Evolutionary conservation across 306 rosid genomes (phyloP), one percentile per base, ranked within the genome.

Genomic region (Begonia masoniana): DNA sequence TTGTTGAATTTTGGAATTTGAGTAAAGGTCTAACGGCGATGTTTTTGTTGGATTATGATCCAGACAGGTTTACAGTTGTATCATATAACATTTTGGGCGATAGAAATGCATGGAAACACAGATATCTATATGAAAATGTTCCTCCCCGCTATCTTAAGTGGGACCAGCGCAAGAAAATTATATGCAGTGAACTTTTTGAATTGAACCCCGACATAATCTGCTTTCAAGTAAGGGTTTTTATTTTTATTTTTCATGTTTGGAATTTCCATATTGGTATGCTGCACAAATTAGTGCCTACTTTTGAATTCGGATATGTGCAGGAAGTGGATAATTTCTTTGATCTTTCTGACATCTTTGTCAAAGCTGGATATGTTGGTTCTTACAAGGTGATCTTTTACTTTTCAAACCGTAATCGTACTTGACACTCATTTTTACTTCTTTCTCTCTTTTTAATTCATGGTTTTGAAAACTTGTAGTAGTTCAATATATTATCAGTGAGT

Each of bases 241-340:
- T 66, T 41, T 21, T 12, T 52, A 6, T 36, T 10, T 31, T 36
- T 15, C 41, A 23, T 36, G 42, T 47, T 43, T 23, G 52, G 16
- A 9, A 13, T 51, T 2, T 50, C 46, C 19, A 16, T 51, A 23
- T 41, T 26, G 49, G 49, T 45, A 11, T 45, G 9, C 49, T n/a
- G 15, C 7, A 45, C 13, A 45, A 55, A 41, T 47, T 42, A 9
- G 45, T 47, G 57, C 60, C 51, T 57, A n/a, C 17, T 5, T 47
- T 57, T 24, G 14, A 15, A 55, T 12, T 52, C 54, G 60, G 51
- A 36, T 57, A 10, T 55, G 47, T 4, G 12, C 67, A 88, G 97
- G 97, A 88, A 74, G 97, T 88, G 26, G 95, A 88, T 67, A 88
- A 72, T 71, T 88, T 77, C 72, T 61, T 48, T 60, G 93, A 88